These are phyloP conservation scores for Parastagonospora nodorum DNA, from an alignment of 2,329 filamentous ascomycete species.

Conservation along the genomic window DNA sequence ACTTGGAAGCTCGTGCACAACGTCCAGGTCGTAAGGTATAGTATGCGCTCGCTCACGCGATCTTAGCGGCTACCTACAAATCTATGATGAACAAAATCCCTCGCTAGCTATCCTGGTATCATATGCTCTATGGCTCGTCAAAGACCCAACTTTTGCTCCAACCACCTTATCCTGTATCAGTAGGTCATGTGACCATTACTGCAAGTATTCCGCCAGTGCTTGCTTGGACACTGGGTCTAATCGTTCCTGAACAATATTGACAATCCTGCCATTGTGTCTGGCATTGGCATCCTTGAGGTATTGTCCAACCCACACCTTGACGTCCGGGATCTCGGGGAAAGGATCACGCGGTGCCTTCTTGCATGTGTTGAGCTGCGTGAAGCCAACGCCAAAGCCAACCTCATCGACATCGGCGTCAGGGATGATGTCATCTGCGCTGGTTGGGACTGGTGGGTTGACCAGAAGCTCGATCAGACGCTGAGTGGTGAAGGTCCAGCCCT, in stretches of 20 bases:
- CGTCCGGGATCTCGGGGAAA: conserved; percentile 82
- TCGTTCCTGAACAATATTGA: conserved; percentile 72
- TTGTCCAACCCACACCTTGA: conserved; percentile 80
- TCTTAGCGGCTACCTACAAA: background rate
- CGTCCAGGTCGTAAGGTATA: no score
- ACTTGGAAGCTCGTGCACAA: no score
- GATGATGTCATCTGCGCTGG: conserved; percentile 72
- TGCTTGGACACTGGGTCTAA: conserved; percentile 54
- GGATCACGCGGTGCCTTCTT: conserved; percentile 75
- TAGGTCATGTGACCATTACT: background rate
- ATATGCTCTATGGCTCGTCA: conserved; percentile 9
- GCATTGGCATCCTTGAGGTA: conserved; percentile 79
- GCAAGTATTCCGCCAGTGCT: conserved; percentile 44
- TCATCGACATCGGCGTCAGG: conserved; percentile 93
- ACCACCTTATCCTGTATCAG: background rate
- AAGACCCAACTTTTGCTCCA: background rate
- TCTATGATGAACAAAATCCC: background rate
- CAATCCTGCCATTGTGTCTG: conserved; percentile 72
- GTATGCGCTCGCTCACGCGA: no score
- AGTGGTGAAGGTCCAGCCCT: conserved; percentile 88
- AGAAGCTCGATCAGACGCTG: conserved; percentile 87
- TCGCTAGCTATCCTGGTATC: conserved; percentile 21
- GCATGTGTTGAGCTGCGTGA: conserved; percentile 91
- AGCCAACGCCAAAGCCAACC: conserved; percentile 90
- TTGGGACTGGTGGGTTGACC: conserved; percentile 79